These are phyloP conservation scores for Podaxis sp. DNA, from an alignment of 768 basidiomycete species.

Conservation along the genomic window DNA sequence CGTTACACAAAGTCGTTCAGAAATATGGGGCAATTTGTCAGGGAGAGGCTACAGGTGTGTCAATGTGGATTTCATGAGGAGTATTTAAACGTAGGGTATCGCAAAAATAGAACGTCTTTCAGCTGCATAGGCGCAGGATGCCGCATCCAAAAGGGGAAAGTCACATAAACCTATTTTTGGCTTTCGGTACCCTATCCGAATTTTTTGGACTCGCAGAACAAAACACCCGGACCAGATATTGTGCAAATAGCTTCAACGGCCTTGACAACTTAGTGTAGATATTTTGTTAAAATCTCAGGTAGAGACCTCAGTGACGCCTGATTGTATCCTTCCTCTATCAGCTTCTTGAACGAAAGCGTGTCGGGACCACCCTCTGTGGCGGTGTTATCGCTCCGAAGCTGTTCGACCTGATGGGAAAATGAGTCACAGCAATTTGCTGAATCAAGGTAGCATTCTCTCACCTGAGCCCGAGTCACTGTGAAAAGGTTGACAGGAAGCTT, in stretches of 20 bases:
- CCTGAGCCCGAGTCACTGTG: slow-evolving; percentile 72
- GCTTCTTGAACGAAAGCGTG: slow-evolving; percentile 34
- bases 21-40: background rate
- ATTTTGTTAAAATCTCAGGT: slow-evolving; percentile 55
- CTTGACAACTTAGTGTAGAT: slow-evolving; percentile 28
- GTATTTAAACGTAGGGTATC: background rate
- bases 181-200: background rate
- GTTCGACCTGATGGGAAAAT: slow-evolving; percentile 47
- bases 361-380: slow-evolving; percentile 33
- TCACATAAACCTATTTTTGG: background rate
- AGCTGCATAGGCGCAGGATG: background rate
- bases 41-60: background rate
- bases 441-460: slow-evolving; percentile 22
- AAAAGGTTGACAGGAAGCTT: slow-evolving; percentile 62
- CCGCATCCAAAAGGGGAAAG: background rate
- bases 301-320: slow-evolving; percentile 43
- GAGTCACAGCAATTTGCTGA: slow-evolving; percentile 1
- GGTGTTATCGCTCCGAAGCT: slow-evolving; percentile 61
- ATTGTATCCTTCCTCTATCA: slow-evolving; percentile 37
- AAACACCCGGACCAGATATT: background rate
- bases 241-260: background rate
- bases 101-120: background rate
- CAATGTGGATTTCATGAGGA: background rate
- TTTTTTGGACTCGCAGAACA: background rate
- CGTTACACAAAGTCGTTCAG: background rate